Evolutionary conservation across 1,139 yeast species (phyloP), one percentile per base, ranked within the genome.

Genomic region (Saccharomycopsis hybrid): DNA sequence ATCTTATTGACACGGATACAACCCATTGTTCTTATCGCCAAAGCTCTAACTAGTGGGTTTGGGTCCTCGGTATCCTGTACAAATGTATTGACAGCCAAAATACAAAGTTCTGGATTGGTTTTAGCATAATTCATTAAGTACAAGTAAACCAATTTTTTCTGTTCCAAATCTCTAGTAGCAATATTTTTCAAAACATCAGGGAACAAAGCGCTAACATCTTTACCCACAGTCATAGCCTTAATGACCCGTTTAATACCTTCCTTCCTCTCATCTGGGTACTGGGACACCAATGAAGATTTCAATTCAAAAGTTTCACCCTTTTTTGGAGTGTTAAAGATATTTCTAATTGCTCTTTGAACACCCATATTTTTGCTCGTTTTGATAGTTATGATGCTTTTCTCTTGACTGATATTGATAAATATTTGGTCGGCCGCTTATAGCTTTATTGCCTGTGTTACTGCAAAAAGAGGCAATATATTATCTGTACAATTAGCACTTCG

Each of bases 191-290:
- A 72, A 35, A 94, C 95, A 65, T 94, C 97, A 1, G 99, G 98
- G 60, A 94, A 94, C 54, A 94, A 73, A 1, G 95, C 80, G 9
- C 96, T 86, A 31, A 94, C 97, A 66, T 94, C 98, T 64, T 94
- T 94, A n/a, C 98, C 98, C 33, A 90, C 79, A 0, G 98, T 94
- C 99, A 94, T 94, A 55, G 97, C 97, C 54, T 94, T 95, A 61
- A 94, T 94, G 28, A 95, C 96, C 53, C 96, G 75, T 67, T 90
- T 96, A 58, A 94, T 94, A 30, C 98, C 96, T 66, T 94, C 98
- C 65, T 92, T 94, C 55, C 96, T 73, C 59, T 94, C 97, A 59
- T 80, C 83, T 41, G 96, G 95, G 67, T 88, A 94, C 66, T 88
- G 97, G 11, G 97, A 88, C 3, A 92, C 97, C 53, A 94, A 75